phyloP scores from a whole-genome alignment of 495 filamentous ascomycete genomes.

The Bacidia rubella region DNA sequence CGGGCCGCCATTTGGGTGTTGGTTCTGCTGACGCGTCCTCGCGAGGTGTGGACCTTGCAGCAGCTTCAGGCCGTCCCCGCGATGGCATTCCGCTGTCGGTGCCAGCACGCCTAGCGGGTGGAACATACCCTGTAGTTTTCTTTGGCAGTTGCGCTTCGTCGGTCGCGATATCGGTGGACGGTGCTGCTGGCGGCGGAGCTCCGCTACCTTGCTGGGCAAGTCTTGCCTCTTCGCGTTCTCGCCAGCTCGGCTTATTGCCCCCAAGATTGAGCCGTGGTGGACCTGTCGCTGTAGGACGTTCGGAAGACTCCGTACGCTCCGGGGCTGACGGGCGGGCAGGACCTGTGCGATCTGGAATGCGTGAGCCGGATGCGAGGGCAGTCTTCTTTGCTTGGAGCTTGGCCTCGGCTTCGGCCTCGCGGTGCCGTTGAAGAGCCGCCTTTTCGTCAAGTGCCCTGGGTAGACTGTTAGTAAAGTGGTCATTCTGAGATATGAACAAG shows the following conservation, averaged over 20 bases:
- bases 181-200: constrained; percentile 18
- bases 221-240: constrained; percentile 69
- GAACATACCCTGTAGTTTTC: constrained; percentile 35
- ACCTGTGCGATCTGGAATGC: constrained; percentile 22
- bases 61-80: constrained; percentile 16
- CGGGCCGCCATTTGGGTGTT: constrained; percentile 15
- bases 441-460: constrained; percentile 50
- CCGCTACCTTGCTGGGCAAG: constrained; percentile 24
- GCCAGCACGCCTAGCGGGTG: constrained; percentile 32
- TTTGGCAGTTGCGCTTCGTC: constrained; percentile 20
- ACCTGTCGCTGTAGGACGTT: constrained; percentile 31
- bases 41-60: constrained; percentile 9
- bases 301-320: constrained; percentile 38
- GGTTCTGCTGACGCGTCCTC: constrained; percentile 11
- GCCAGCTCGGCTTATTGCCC: constrained; percentile 58
- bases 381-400: constrained; percentile 35
- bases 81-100: constrained; percentile 6
- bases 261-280: constrained; percentile 58
- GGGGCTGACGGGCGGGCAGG: constrained; percentile 10
- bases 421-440: constrained; percentile 49
- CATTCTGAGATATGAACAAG: neutral
- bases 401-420: constrained; percentile 56
- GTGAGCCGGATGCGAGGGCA: constrained; percentile 14
- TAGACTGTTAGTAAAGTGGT: neutral
- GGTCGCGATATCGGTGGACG: constrained; percentile 24